Evolutionary conservation across 2,329 filamentous ascomycete genomes (phyloP), one percentile per base, ranked within the genome.

Genomic region (Chaetothyriales sp.): DNA sequence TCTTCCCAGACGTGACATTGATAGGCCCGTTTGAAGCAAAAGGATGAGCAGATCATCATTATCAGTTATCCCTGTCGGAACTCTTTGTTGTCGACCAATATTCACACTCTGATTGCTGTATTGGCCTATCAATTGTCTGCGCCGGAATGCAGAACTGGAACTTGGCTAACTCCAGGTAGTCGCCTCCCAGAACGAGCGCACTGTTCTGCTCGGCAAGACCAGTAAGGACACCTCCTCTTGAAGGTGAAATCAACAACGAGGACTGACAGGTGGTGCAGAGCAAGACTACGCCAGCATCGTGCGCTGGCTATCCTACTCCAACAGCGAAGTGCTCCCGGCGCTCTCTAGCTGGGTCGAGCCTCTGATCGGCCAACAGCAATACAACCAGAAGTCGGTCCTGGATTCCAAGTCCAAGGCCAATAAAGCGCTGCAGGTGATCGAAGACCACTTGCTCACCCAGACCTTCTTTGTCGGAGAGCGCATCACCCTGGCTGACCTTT

Each of bases 61-160:
- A 66, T 66, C 84, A 92, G 87, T 94, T 94, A 94, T 94, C 87
- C 90, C 90, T 95, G 86, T 85, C 90, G 92, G 86, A 95, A 93
- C 70, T 73, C 73, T 68, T 72, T 39, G 32, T 70, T 95, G 89
- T 94, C 88, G 89, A 95, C 79, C 80, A 76, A 71, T 75, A 39
- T 39, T 83, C 87, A 90, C 80, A 85, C 83, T 86, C 83, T 87
- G 83, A 88, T 72, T 68, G 68, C 63, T 60, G 60, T 56, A 55
- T 49, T 39, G 26, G 18, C 61, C 58, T 39, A 15, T 39, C 15
- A 39, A 39, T 39, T 15, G 10, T 39, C 32, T 39, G 32, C 32
- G 10, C 15, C 32, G 9, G 32, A 15, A 9, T 39, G 32, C 32
- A 15, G 32, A 39, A 39, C 5, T 39, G 10, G 32, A 15, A 26